Evolutionary conservation across 2,329 filamentous ascomycete species (phyloP).

Genomic region (Penicillium frequentans): DNA sequence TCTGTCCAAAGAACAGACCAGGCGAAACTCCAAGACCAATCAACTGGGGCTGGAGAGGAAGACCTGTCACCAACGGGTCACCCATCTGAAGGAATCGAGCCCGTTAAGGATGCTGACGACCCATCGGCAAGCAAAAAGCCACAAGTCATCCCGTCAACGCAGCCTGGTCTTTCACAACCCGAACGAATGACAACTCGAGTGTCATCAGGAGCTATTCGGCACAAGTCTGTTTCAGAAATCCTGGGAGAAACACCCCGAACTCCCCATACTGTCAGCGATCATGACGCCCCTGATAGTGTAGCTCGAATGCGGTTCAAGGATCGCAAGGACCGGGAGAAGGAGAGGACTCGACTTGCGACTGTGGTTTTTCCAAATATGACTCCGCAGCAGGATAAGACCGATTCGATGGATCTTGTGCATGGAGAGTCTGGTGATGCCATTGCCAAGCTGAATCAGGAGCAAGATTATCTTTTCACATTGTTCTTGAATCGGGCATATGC

Average conservation of each 20-base stretch:
- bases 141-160: conserved; percentile 18
- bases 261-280: conserved; percentile 33
- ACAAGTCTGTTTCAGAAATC: conserved; percentile 73
- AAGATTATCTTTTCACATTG: conserved; percentile 64
- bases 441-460: conserved; percentile 45
- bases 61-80: conserved; percentile 14
- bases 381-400: conserved; percentile 54
- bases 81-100: conserved; percentile 10
- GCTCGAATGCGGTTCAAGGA: conserved; percentile 47
- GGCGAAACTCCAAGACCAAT: conserved; percentile 12
- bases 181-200: conserved; percentile 68
- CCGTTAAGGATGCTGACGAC: conserved; percentile 5
- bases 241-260: conserved; percentile 58
- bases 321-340: conserved; percentile 59
- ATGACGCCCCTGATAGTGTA: conserved; percentile 32
- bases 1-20: conserved; percentile 8
- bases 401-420: conserved; percentile 38
- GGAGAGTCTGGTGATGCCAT: conserved; percentile 51
- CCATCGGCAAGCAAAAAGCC: conserved; percentile 26
- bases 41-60: conserved; percentile 11
- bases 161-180: conserved; percentile 34
- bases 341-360: conserved; percentile 65
- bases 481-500: conserved; percentile 62
- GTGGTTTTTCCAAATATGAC: conserved; percentile 73
- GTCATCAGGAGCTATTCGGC: conserved; percentile 67